These are phyloP conservation scores for Lathyrus aphaca DNA, from an alignment of 306 rosid species.

Conservation along the genomic window DNA sequence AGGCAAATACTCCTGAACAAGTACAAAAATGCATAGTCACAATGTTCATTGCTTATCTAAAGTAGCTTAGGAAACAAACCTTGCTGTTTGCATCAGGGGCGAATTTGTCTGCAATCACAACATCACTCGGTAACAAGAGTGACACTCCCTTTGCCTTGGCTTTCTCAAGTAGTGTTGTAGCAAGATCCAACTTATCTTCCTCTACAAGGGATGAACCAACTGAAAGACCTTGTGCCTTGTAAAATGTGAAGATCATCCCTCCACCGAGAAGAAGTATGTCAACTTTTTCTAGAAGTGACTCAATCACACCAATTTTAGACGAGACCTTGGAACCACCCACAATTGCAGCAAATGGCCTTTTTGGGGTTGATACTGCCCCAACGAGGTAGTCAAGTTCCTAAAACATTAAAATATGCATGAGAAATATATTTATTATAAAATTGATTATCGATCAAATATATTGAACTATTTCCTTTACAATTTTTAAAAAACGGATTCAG, in stretches of 20 bases:
- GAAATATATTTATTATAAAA: constrained; percentile 10
- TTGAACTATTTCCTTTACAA: neutral
- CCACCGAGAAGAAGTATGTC: constrained; percentile 96
- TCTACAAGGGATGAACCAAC: constrained; percentile 99
- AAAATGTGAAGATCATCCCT: constrained; percentile 99
- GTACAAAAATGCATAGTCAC: neutral
- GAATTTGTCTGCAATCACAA: constrained; percentile 91
- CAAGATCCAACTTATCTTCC: constrained; percentile 90
- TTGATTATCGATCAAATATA: constrained; percentile 14
- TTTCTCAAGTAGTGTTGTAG: constrained; percentile 78
- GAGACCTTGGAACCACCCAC: constrained; percentile 99
- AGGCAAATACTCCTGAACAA: constrained; percentile 13
- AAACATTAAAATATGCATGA: constrained; percentile 30
- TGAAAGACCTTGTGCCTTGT: constrained; percentile 97
- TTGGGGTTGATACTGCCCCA: constrained; percentile 95
- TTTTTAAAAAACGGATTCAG: too few relatives aligned
- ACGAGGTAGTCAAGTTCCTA: constrained; percentile 99
- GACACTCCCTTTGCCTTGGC: constrained; percentile 97
- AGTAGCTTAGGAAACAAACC: constrained; percentile 57
- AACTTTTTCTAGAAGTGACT: constrained; percentile 86
- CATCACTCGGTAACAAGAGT: constrained; percentile 90
- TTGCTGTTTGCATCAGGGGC: constrained; percentile 99
- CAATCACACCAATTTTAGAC: constrained; percentile 96
- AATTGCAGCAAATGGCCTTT: constrained; percentile 98
- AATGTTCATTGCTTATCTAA: constrained; percentile 8